Conservation (phyloP, 805 yeast species). For the Brettanomyces sp. region DNA sequence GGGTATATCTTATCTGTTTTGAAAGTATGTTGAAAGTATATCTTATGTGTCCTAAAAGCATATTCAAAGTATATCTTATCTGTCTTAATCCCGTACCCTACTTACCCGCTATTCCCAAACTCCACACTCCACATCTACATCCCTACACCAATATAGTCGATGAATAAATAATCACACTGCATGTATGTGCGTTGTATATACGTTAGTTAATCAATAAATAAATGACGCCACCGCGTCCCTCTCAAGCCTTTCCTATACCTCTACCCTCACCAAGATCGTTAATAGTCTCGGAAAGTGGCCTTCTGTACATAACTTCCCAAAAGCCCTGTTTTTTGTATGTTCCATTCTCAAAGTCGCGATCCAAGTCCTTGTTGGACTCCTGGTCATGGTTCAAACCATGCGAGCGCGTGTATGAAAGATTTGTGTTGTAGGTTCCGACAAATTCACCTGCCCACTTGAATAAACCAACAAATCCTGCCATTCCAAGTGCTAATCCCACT, state of each 20-base stretch:
- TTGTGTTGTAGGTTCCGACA: conserved; percentile 34
- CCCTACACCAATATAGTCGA: too few relatives aligned
- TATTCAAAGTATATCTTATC: too few relatives aligned
- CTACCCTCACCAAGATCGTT: conserved; percentile 65
- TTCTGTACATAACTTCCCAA: conserved; percentile 75
- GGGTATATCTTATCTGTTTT: too few relatives aligned
- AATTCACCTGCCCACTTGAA: conserved; percentile 49
- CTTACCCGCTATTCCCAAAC: too few relatives aligned
- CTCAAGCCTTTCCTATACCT: conserved; percentile 34
- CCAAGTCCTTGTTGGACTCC: conserved; percentile 27
- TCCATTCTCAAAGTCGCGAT: conserved; percentile 21
- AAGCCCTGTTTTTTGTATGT: conserved; percentile 43
- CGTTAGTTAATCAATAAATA: too few relatives aligned
- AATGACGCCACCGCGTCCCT: not conserved
- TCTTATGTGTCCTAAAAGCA: too few relatives aligned
- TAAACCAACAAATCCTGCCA: conserved; percentile 36
- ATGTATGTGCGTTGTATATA: too few relatives aligned
- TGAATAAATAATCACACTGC: too few relatives aligned
- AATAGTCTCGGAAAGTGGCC: conserved; percentile 73
- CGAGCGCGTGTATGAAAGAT: conserved; percentile 32
- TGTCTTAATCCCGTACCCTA: too few relatives aligned
- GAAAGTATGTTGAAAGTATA: too few relatives aligned
- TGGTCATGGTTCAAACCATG: conserved; percentile 31
- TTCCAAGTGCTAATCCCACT: conserved; percentile 36
- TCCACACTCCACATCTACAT: too few relatives aligned